Conservation (phyloP, 73 alveolate species). For the Loxodes magnus region DNA sequence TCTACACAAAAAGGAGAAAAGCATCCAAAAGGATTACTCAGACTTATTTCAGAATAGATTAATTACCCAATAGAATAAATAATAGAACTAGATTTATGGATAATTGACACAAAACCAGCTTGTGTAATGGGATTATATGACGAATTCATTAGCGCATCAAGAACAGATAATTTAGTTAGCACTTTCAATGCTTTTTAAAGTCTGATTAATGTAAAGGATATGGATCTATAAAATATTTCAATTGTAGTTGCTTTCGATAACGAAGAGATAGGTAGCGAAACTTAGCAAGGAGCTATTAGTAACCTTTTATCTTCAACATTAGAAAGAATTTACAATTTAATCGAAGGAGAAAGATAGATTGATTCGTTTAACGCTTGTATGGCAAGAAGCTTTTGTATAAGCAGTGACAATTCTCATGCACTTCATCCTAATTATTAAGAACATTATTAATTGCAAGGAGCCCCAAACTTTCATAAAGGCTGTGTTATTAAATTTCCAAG, state of each 20-base stretch:
- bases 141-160: slow-evolving; percentile 86
- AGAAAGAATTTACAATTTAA: slow-evolving; percentile 61
- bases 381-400: slow-evolving; percentile 59
- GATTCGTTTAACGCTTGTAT: slow-evolving; percentile 58
- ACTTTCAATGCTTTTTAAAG: slow-evolving; percentile 81
- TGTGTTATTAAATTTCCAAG: slow-evolving; percentile 76
- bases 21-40: slow-evolving; percentile 39
- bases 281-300: slow-evolving; percentile 94
- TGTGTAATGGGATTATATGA: slow-evolving; percentile 78
- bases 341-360: slow-evolving; percentile 33
- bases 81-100: slow-evolving; percentile 75
- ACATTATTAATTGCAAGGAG: slow-evolving; percentile 78
- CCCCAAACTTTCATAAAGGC: slow-evolving; percentile 84
- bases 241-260: slow-evolving; percentile 81
- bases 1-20: slow-evolving; percentile 21
- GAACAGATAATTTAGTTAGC: slow-evolving; percentile 88
- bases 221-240: slow-evolving; percentile 61
- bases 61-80: slow-evolving; percentile 58
- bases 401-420: slow-evolving; percentile 98
- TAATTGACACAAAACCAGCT: slow-evolving; percentile 84
- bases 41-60: slow-evolving; percentile 63
- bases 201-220: slow-evolving; percentile 50
- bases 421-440: slow-evolving; percentile 92
- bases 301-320: slow-evolving; percentile 62
- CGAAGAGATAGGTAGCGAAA: slow-evolving; percentile 91